Base-by-base conservation (phyloP, 345 rosid genomes). In the Gossypium arboreum region DNA sequence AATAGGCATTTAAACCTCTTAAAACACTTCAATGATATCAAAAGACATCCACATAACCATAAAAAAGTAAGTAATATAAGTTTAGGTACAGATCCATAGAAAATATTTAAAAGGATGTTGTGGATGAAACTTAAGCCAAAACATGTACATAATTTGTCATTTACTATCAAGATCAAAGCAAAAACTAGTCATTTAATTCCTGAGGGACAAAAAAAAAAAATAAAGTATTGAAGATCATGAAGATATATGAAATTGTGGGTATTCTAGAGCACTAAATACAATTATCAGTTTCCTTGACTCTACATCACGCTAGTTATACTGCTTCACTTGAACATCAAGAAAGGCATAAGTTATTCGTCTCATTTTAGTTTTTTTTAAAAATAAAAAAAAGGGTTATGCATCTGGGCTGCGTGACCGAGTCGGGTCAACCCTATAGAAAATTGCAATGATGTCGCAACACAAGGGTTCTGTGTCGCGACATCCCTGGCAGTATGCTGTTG, bases 231-330 rank as follows among this genome's bases (percentile, higher is more conserved):
- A 68, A n/a, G 79, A 73, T 17, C 47, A 57, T 18, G 54, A 68
- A 58, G 41, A 73, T 66, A 93, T 98, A 95, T 95, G 99, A 86
- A 95, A 95, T 56, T 95, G 96, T 10, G 98, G 99, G 76, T 95
- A 95, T 83, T 95, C 97, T 50, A 96, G 99, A 55, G 98, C 99
- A 79, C 99, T 95, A 81, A 91, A 93, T 61, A 93, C 72, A 65
- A 97, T 95, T 61, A 93, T 83, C 68, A 93, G 85, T 86, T 86
- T 95, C 75, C 99, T 96, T 4, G 96, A 88, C 76, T 87, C 92
- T 22, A 89, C 94, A 29, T 81, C 85, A 72, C 92, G 98, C 3
- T 27, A 27, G 34, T 27, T 3, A 27, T 27, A 3, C 0, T 27
- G 34, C 34, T 27, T 27, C 34, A 3, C 34, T 0, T 27, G 34